phyloP scores from a whole-genome alignment of 352 stramenopile genomes.

The Globisporangium orthogonon region DNA sequence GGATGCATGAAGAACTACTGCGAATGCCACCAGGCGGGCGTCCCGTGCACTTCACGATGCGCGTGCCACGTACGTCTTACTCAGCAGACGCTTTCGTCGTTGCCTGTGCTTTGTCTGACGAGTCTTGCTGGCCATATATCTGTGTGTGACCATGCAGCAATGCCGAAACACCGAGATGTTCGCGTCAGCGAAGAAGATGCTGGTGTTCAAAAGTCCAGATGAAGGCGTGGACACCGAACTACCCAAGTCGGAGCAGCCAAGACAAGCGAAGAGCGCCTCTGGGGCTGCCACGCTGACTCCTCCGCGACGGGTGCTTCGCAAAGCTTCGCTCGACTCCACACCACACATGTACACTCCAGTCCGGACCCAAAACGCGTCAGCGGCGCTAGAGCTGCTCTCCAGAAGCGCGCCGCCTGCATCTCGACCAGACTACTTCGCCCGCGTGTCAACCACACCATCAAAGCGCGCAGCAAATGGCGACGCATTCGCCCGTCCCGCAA shows the following conservation, averaged over 20 bases:
- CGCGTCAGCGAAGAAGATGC: slow-evolving; percentile 64
- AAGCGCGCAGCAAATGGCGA: slow-evolving; percentile 24
- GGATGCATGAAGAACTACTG: slow-evolving; percentile 98
- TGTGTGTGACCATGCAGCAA: slow-evolving; percentile 14
- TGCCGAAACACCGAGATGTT: slow-evolving; percentile 69
- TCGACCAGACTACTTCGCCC: slow-evolving; percentile 3
- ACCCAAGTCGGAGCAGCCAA: background rate
- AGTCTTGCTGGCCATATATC: background rate
- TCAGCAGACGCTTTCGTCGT: background rate
- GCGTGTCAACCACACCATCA: slow-evolving; percentile 12
- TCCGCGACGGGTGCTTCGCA: slow-evolving; percentile 17
- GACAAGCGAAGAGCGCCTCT: background rate
- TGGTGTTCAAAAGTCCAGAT: slow-evolving; percentile 29
- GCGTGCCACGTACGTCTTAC: slow-evolving; percentile 52
- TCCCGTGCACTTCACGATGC: slow-evolving; percentile 75
- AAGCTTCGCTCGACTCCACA: slow-evolving; percentile 16
- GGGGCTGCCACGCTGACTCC: background rate
- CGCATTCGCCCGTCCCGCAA: background rate
- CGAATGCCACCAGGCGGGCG: slow-evolving; percentile 92
- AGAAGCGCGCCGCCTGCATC: slow-evolving; percentile 35
- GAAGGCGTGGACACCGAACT: slow-evolving; percentile 4
- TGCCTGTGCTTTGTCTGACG: background rate
- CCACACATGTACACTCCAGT: slow-evolving; percentile 8
- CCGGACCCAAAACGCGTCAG: slow-evolving; percentile 2
- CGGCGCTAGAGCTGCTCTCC: slow-evolving; percentile 48